Evolutionary conservation across 257 asterid genomes (phyloP).

Genomic region (Solanum microdontum): DNA sequence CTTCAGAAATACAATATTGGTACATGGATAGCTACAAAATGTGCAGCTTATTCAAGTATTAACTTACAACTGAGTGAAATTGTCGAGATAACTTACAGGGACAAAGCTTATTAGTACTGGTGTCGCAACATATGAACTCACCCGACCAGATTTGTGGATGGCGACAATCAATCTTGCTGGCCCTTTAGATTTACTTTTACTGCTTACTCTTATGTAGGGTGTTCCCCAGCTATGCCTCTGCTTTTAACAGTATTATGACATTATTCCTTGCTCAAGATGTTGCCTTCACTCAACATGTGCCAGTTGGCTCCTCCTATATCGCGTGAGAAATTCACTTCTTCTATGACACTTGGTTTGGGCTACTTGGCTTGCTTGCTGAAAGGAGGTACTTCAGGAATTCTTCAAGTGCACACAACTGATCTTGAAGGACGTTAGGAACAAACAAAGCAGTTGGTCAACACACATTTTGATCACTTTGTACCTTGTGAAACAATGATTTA

Average conservation of each 20-base stretch:
- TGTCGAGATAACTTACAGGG: background rate
- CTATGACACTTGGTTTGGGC: background rate
- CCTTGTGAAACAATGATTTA: background rate
- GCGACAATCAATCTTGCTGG: background rate
- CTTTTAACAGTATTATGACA: background rate
- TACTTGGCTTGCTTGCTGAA: background rate
- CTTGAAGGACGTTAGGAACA: background rate
- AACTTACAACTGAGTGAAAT: background rate
- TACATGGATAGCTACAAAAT: background rate
- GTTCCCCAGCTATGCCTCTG: background rate
- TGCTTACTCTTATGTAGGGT: background rate
- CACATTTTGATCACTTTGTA: background rate
- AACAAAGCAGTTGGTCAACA: background rate
- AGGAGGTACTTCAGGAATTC: background rate
- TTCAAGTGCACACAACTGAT: background rate
- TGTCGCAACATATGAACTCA: background rate
- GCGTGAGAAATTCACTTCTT: background rate
- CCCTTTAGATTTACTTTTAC: background rate
- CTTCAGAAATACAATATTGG: background rate
- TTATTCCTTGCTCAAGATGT: background rate
- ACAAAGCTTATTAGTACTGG: background rate
- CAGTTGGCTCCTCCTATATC: background rate
- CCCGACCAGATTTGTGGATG: background rate
- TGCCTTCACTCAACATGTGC: background rate
- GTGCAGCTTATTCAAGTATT: background rate